Conservation (phyloP, 371 early-diverging fungal species). For the Batkoa obscura region DNA sequence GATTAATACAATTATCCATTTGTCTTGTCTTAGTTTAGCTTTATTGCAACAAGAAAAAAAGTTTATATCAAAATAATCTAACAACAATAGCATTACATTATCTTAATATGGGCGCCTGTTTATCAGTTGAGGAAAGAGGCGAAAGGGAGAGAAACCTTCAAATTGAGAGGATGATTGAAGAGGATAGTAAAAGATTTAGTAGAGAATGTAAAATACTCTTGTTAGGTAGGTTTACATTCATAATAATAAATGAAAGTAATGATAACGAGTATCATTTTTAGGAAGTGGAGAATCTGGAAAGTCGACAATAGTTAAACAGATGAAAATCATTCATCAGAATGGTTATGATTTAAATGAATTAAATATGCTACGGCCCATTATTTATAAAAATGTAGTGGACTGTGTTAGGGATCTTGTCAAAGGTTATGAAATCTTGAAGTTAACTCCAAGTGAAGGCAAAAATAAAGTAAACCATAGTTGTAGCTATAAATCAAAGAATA, state of each 20-base stretch:
- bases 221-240: slow-evolving; percentile 23
- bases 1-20: too few relatives aligned
- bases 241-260: not conserved
- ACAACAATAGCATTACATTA: too few relatives aligned
- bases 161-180: slow-evolving; percentile 39
- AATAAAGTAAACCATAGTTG: slow-evolving; percentile 13
- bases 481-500: too few relatives aligned
- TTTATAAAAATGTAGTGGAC: slow-evolving; percentile 64
- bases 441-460: slow-evolving; percentile 23
- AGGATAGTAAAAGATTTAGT: slow-evolving; percentile 27
- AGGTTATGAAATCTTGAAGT: slow-evolving; percentile 32
- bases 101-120: slow-evolving; percentile 34
- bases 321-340: slow-evolving; percentile 79
- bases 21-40: too few relatives aligned
- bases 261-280: slow-evolving; percentile 8
- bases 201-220: slow-evolving; percentile 53
- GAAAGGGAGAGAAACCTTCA: slow-evolving; percentile 25
- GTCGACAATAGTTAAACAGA: slow-evolving; percentile 82
- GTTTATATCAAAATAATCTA: too few relatives aligned
- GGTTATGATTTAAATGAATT: slow-evolving; percentile 71
- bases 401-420: slow-evolving; percentile 39
- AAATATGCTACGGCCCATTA: slow-evolving; percentile 41
- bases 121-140: slow-evolving; percentile 40
- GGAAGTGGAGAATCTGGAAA: slow-evolving; percentile 85
- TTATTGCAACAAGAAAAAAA: too few relatives aligned